A percentile compares a stretch with the other conserved stretches of the same genome.
Conservation (phyloP, 495 filamentous ascomycete genomes). For the Wilcoxina mikolae region DNA sequence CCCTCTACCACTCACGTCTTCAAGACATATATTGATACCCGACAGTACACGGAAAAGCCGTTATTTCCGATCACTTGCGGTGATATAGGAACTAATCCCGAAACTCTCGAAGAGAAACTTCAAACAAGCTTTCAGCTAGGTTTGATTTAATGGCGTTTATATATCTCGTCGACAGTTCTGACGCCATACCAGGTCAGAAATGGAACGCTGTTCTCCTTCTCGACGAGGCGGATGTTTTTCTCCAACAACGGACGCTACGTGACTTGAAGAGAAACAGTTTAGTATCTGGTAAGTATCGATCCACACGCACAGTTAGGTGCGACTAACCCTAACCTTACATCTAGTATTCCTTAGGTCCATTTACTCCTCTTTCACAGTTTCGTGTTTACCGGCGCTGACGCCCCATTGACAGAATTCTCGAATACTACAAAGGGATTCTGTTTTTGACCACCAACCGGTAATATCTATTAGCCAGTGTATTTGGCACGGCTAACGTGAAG, state of each 20-base stretch:
- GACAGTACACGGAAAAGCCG: background rate
- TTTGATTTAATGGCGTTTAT: background rate
- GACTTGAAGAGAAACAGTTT: slow-evolving; percentile 34
- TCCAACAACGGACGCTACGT: slow-evolving; percentile 43
- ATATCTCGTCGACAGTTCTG: background rate
- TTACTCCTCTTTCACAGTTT: too few species aligned
- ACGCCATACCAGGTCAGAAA: slow-evolving; percentile 36
- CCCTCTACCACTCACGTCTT: too few species aligned
- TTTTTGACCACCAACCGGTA: too few species aligned
- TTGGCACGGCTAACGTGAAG: too few species aligned
- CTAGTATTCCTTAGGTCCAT: too few species aligned
- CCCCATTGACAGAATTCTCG: too few species aligned
- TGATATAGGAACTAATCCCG: slow-evolving; percentile 45
- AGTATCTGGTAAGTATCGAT: slow-evolving; percentile 33
- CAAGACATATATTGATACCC: too few species aligned
- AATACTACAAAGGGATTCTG: too few species aligned
- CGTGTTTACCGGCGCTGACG: too few species aligned
- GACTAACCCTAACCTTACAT: too few species aligned
- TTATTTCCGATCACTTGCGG: slow-evolving; percentile 14
- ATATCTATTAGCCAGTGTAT: too few species aligned
- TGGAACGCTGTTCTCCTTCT: slow-evolving; percentile 51
- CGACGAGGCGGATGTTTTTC: slow-evolving; percentile 52
- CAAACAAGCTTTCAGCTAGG: slow-evolving; percentile 57
- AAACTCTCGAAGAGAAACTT: slow-evolving; percentile 46
- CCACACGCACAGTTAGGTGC: too few species aligned